A percentile compares a stretch with the other conserved stretches of the same genome.
Conservation (phyloP, 176 grass and related monocot genomes). For the Canna indica region DNA sequence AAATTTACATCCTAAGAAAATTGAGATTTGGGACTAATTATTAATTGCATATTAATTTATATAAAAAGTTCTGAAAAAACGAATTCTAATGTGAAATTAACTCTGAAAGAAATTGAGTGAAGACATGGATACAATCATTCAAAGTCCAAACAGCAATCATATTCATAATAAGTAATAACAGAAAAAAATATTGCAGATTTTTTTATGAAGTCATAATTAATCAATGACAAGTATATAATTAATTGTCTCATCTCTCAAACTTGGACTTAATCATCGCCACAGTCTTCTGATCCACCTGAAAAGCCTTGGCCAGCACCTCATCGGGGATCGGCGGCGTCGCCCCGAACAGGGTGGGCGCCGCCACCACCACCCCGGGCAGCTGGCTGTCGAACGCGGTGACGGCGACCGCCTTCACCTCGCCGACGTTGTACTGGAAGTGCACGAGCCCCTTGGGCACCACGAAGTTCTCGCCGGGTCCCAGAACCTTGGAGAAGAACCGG, state of each 20-base stretch:
- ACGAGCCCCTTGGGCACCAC: conserved; percentile 56
- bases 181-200: no score
- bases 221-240: no score
- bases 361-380: conserved; percentile 36
- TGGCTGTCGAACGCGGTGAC: conserved; percentile 56
- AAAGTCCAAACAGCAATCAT: no score
- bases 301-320: conserved; percentile 37
- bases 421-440: conserved; percentile 75
- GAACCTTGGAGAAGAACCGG: conserved; percentile 41
- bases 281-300: conserved; percentile 34
- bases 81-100: no score
- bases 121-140: no score
- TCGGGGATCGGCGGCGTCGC: conserved; percentile 42
- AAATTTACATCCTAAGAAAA: no score
- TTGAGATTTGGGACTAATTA: no score
- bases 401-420: conserved; percentile 22
- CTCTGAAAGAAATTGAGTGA: no score
- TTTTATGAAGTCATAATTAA: no score
- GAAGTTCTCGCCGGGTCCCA: conserved; percentile 41
- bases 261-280: conserved; percentile 48
- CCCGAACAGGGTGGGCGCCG: conserved; percentile 35
- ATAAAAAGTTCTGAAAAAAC: no score
- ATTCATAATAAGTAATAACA: no score
- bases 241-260: conserved; percentile 8
- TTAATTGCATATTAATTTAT: no score